phyloP scores from a whole-genome alignment of 2,329 filamentous ascomycete species.

The Pseudocercospora macadamiae region DNA sequence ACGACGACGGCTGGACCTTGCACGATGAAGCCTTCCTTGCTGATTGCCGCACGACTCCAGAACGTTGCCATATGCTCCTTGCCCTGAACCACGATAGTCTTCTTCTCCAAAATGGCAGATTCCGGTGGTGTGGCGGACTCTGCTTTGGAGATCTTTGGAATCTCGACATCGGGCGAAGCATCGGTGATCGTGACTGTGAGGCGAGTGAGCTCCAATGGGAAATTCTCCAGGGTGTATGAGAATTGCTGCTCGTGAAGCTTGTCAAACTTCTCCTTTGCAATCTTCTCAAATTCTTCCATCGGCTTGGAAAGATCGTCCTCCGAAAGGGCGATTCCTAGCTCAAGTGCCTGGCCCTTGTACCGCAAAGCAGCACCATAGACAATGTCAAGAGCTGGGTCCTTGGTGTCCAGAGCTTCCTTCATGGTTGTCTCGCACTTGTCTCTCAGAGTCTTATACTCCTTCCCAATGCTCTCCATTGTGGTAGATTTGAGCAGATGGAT shows the following conservation, averaged over 20 bases:
- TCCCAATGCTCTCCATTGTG: conserved; percentile 29
- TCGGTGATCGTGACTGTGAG: conserved; percentile 30
- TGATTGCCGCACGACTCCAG: conserved; percentile 29
- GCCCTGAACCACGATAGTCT: conserved; percentile 30
- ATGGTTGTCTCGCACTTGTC: conserved; percentile 29
- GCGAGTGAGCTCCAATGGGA: conserved; percentile 30
- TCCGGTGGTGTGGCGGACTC: conserved; percentile 26
- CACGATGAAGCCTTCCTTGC: conserved; percentile 28
- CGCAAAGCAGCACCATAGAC: conserved; percentile 30
- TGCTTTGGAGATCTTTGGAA: conserved; percentile 26
- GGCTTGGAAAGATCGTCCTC: conserved; percentile 26
- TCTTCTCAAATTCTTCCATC: conserved; percentile 29
- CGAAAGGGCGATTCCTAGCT: conserved; percentile 27
- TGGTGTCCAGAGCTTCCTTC: conserved; percentile 26
- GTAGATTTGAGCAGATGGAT: conserved; percentile 28
- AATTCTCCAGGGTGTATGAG: conserved; percentile 33
- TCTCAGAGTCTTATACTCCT: conserved; percentile 23
- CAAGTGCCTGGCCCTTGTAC: conserved; percentile 33
- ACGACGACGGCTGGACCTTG: conserved; percentile 31
- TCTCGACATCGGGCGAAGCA: conserved; percentile 31
- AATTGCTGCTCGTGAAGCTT: conserved; percentile 32
- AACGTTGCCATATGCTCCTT: conserved; percentile 30
- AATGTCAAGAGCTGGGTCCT: conserved; percentile 22
- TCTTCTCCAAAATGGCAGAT: conserved; percentile 29
- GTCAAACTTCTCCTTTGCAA: conserved; percentile 30